Evolutionary conservation across 208 protist genomes (phyloP), one percentile per base, ranked within the genome.

Genomic region (Jaenimonas drosophilae): DNA sequence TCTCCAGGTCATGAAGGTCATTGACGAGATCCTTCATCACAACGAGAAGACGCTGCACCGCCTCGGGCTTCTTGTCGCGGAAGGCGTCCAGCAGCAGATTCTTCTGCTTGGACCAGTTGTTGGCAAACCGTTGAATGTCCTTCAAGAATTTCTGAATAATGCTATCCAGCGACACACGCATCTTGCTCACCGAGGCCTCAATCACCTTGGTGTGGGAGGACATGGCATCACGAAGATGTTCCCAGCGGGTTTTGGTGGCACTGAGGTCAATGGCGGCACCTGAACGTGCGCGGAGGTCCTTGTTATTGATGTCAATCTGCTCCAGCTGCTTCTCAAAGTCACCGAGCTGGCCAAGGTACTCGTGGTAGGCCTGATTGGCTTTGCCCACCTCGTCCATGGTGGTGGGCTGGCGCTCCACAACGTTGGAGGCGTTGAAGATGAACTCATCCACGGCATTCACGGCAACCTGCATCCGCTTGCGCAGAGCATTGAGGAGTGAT

Each of bases 321-420:
- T 55, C 37, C 36, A 92, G 70, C 49, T 86, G 74, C n/a, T 42
- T 44, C 50, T 88, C 68, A 44, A 88, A 81, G 9, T 26, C 43
- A n/a, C 48, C 50, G 32, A 95, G 72, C 33, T 76, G 49, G 20
- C 46, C 63, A n/a, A 72, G 36, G 33, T 66, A 76, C 54, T 81
- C 69, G 40, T 69, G 71, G 67, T 83, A 89, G 2, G 64, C 73
- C 61, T 78, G 77, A 60, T 85, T 92, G 4, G 81, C 83, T 56
- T 78, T 49, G 0, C 85, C 87, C 1, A 97, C 86, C 60, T 98
- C 92, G 41, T 96, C 89, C 60, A 97, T 81, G 21, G 85, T 90
- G 26, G 86, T 93, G 6, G 92, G 94, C 58, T 94, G 85, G 4
- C 73, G 68, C 44, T 76, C 66, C 42, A 97, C 77, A 14, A 86